Conservation (phyloP, 768 basidiomycete genomes). For the Tylopilus sp. region DNA sequence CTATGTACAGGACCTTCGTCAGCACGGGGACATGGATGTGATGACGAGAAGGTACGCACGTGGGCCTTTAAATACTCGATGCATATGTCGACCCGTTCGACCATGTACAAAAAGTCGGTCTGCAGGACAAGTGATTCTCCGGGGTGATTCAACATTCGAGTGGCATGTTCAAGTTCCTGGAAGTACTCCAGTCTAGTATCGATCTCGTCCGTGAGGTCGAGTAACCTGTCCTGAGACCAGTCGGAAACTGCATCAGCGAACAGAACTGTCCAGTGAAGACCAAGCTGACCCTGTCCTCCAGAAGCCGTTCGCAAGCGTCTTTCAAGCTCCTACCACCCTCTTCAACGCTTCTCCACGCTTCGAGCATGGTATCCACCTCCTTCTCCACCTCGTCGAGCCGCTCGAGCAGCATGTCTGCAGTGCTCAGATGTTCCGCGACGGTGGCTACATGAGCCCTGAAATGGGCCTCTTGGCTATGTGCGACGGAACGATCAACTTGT, state of each 20-base stretch:
- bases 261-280: conserved; percentile 11
- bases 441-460: conserved; percentile 82
- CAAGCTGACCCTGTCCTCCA: conserved; percentile 89
- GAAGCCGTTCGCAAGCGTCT: conserved; percentile 82
- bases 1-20: conserved; percentile 40
- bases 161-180: conserved; percentile 89
- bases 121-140: conserved; percentile 89
- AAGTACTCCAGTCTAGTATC: conserved; percentile 85
- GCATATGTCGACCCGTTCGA: conserved; percentile 92
- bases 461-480: conserved; percentile 91
- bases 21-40: neutral
- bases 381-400: conserved; percentile 69
- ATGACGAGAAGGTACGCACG: conserved; percentile 46
- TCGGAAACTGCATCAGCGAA: conserved; percentile 1
- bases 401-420: conserved; percentile 72
- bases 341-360: conserved; percentile 84
- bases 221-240: conserved; percentile 59
- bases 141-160: conserved; percentile 90
- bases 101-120: conserved; percentile 92
- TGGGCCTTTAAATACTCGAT: conserved; percentile 86
- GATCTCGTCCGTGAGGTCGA: conserved; percentile 82
- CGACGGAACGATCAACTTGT: conserved; percentile 82
- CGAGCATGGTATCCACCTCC: conserved; percentile 78
- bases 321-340: conserved; percentile 90
- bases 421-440: conserved; percentile 70